phyloP scores from a whole-genome alignment of 2,329 filamentous ascomycete species.

The Aspergillus pseudoviridinutans region DNA sequence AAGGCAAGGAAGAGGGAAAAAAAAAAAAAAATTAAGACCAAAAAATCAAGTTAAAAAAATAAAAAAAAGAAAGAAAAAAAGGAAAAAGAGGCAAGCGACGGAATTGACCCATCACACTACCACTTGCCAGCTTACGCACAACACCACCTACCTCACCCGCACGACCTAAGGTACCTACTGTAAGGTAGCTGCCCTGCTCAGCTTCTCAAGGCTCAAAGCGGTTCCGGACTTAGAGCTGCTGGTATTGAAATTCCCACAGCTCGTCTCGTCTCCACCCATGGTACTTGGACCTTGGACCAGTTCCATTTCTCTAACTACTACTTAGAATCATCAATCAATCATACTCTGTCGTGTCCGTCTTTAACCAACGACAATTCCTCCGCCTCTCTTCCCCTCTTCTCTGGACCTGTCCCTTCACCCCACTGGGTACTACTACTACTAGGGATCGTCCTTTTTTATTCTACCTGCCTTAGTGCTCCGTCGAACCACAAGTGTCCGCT shows the following conservation, averaged over 20 bases:
- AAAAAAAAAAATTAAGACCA: background rate
- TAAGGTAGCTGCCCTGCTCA: slow-evolving; percentile 2
- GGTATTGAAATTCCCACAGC: background rate
- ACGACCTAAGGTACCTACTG: too few relatives aligned
- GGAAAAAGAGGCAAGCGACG: background rate
- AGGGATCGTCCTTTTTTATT: slow-evolving; percentile 14
- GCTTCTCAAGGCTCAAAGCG: background rate
- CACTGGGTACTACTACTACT: slow-evolving; percentile 12
- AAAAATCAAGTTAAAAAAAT: background rate
- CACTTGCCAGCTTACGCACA: background rate
- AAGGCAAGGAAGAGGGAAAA: background rate
- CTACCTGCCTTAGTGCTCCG: slow-evolving; percentile 9
- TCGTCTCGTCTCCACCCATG: slow-evolving; percentile 21
- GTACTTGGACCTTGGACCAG: slow-evolving; percentile 12
- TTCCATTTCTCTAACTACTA: slow-evolving; percentile 9
- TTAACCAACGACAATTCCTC: slow-evolving; percentile 11
- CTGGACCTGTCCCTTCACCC: slow-evolving; percentile 11
- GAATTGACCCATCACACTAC: background rate
- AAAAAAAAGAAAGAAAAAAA: background rate
- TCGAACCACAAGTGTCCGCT: slow-evolving; percentile 16
- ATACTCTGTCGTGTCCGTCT: slow-evolving; percentile 20
- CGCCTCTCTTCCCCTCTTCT: slow-evolving; percentile 5
- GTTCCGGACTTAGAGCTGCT: background rate
- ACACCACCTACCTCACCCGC: background rate
- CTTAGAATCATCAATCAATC: slow-evolving; percentile 16